These are phyloP conservation scores for Sanghuangporus sanghuang DNA, from an alignment of 1,284 basidiomycete genomes.

Conservation along the genomic window DNA sequence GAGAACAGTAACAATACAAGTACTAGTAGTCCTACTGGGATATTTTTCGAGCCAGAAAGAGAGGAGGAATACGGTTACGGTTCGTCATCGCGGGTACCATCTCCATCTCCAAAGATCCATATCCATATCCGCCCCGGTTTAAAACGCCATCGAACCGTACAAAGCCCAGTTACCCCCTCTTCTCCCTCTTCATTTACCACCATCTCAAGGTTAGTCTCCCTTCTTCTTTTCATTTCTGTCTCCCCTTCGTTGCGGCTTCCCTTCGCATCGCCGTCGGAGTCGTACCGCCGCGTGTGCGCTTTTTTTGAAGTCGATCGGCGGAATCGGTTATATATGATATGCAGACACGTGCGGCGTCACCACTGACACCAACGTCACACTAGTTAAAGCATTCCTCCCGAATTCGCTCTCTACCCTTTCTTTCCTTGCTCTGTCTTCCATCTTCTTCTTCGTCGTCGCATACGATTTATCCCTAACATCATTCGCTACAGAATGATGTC, in stretches of 20 bases:
- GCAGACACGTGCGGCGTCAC: neutral
- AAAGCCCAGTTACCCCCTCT: constrained; percentile 7
- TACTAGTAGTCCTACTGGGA: neutral
- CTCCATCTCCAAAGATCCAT: constrained; percentile 7
- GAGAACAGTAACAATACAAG: neutral
- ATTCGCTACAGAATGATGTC: constrained; percentile 7
- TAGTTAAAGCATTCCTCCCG: neutral
- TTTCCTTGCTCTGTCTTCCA: neutral
- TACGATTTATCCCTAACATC: constrained; percentile 1
- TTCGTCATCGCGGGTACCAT: neutral
- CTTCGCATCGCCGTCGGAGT: neutral
- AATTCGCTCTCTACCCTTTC: neutral
- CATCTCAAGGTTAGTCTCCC: constrained; percentile 12
- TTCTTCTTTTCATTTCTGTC: neutral
- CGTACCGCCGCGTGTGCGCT: neutral
- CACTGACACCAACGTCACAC: neutral
- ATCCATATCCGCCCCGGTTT: neutral
- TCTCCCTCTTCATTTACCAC: constrained; percentile 16
- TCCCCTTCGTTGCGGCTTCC: neutral
- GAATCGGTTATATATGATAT: neutral
- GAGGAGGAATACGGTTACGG: neutral
- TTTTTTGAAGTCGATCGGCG: neutral
- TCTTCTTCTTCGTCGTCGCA: neutral
- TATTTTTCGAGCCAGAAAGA: neutral
- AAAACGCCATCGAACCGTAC: constrained; percentile 14